These are phyloP conservation scores for Phytophthora chlamydospora DNA, from an alignment of 352 stramenopile genomes.

Conservation along the genomic window DNA sequence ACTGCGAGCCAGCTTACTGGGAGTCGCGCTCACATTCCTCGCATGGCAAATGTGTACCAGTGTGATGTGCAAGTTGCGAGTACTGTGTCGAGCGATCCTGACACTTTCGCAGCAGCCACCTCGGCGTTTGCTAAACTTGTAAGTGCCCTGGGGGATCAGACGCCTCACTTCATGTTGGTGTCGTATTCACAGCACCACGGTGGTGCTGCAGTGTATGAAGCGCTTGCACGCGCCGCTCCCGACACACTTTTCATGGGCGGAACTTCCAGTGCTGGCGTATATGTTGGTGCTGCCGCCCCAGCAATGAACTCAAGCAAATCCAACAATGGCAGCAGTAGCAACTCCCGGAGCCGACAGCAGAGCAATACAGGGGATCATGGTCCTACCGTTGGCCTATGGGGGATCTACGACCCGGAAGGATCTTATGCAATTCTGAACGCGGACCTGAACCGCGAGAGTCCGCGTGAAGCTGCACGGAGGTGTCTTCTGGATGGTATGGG, in stretches of 20 bases:
- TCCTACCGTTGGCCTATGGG: slow-evolving; percentile 71
- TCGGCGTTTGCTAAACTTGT: slow-evolving; percentile 68
- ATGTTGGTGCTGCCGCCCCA: slow-evolving; percentile 29
- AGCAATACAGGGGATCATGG: slow-evolving; percentile 29
- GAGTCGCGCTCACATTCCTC: slow-evolving; percentile 28
- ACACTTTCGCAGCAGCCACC: slow-evolving; percentile 59
- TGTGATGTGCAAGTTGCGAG: slow-evolving; percentile 78
- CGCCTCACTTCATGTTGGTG: slow-evolving; percentile 82
- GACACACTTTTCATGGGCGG: slow-evolving; percentile 86
- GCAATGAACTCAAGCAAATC: slow-evolving; percentile 22
- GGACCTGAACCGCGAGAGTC: slow-evolving; percentile 59
- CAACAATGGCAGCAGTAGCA: slow-evolving; percentile 32
- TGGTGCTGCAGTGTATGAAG: slow-evolving; percentile 59
- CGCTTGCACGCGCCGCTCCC: slow-evolving; percentile 60
- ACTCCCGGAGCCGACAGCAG: slow-evolving; percentile 41
- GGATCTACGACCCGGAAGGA: slow-evolving; percentile 83
- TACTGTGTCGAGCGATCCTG: slow-evolving; percentile 62
- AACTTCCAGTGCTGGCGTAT: slow-evolving; percentile 76
- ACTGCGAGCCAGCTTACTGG: slow-evolving; percentile 28
- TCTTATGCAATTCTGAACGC: slow-evolving; percentile 82
- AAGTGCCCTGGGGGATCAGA: slow-evolving; percentile 57
- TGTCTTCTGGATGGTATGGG: slow-evolving; percentile 72
- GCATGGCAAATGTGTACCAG: slow-evolving; percentile 29
- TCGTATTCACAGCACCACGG: slow-evolving; percentile 75
- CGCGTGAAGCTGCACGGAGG: slow-evolving; percentile 65